Conservation (phyloP, 1,139 yeast genomes). For the Entelexis sorbosivorans region DNA sequence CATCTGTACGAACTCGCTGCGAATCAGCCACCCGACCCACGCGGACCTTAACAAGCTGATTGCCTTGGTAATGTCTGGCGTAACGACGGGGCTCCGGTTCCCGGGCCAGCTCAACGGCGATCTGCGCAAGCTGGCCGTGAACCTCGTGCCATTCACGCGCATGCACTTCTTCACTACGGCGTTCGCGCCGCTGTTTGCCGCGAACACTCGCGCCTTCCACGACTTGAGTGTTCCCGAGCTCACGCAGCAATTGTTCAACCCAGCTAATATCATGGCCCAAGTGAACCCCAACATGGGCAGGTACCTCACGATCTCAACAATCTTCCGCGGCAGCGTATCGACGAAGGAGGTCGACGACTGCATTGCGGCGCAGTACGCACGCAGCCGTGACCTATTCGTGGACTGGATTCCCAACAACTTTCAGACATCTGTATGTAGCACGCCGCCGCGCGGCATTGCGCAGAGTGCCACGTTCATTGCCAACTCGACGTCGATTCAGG, state of each 20-base stretch:
- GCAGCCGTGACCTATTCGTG: constrained; percentile 50
- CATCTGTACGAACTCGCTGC: constrained; percentile 35
- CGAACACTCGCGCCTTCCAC: constrained; percentile 34
- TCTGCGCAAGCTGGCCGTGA: constrained; percentile 38
- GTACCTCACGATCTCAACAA: constrained; percentile 37
- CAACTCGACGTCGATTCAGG: constrained; percentile 38
- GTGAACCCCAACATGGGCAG: constrained; percentile 37
- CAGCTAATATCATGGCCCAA: constrained; percentile 39
- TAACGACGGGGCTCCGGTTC: constrained; percentile 38
- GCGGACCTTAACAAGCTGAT: constrained; percentile 36
- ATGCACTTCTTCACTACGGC: constrained; percentile 40
- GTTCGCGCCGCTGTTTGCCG: constrained; percentile 36
- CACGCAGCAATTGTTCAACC: constrained; percentile 38
- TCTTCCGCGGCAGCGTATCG: constrained; percentile 38
- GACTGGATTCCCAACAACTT: constrained; percentile 38
- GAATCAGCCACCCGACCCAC: constrained; percentile 34
- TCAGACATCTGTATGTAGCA: constrained; percentile 36
- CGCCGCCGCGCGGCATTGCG: constrained; percentile 35
- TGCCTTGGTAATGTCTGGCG: constrained; percentile 39
- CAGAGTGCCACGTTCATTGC: constrained; percentile 39
- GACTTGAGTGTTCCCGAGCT: constrained; percentile 37
- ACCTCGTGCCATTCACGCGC: constrained; percentile 40
- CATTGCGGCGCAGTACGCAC: constrained; percentile 51
- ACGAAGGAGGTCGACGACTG: constrained; percentile 39
- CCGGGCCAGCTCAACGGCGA: constrained; percentile 41